These are phyloP conservation scores for Leptographium procerum DNA, from an alignment of 2,329 filamentous ascomycete species.

Conservation along the genomic window DNA sequence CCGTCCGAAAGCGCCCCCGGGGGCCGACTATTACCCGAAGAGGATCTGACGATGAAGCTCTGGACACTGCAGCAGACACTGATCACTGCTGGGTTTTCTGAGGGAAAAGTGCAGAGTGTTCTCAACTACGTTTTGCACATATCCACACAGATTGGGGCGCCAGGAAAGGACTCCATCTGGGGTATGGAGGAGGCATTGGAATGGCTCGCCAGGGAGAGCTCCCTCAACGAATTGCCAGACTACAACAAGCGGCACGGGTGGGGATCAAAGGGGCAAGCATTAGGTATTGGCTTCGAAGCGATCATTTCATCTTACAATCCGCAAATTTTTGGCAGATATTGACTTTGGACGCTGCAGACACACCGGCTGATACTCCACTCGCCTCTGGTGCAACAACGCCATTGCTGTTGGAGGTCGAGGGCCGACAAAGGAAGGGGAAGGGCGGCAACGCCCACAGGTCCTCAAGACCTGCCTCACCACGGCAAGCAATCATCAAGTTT, in stretches of 20 bases:
- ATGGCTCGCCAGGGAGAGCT: constrained; percentile 75
- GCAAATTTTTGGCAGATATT: neutral
- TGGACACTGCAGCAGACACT: constrained; percentile 78
- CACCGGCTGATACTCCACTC: constrained; percentile 36
- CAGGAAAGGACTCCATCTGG: constrained; percentile 60
- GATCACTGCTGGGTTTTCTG: constrained; percentile 54
- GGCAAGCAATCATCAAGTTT: constrained; percentile 37
- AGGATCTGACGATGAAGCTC: constrained; percentile 66
- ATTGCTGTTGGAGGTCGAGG: constrained; percentile 24
- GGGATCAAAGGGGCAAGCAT: neutral
- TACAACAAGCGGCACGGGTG: constrained; percentile 45
- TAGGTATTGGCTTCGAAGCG: neutral
- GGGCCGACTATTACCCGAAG: constrained; percentile 53
- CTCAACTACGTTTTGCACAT: constrained; percentile 57
- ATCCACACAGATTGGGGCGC: constrained; percentile 46
- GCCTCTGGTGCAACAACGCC: constrained; percentile 40
- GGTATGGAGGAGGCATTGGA: constrained; percentile 80
- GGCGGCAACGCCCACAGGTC: constrained; percentile 17
- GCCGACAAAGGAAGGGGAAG: constrained; percentile 23
- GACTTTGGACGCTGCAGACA: constrained; percentile 23
- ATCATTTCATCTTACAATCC: neutral
- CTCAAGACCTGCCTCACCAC: constrained; percentile 21
- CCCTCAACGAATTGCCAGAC: constrained; percentile 55
- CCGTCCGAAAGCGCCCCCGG: constrained; percentile 30
- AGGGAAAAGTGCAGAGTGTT: constrained; percentile 49